These are phyloP conservation scores for Diplocarpon mali DNA, from an alignment of 2,329 filamentous ascomycete genomes.

Conservation along the genomic window DNA sequence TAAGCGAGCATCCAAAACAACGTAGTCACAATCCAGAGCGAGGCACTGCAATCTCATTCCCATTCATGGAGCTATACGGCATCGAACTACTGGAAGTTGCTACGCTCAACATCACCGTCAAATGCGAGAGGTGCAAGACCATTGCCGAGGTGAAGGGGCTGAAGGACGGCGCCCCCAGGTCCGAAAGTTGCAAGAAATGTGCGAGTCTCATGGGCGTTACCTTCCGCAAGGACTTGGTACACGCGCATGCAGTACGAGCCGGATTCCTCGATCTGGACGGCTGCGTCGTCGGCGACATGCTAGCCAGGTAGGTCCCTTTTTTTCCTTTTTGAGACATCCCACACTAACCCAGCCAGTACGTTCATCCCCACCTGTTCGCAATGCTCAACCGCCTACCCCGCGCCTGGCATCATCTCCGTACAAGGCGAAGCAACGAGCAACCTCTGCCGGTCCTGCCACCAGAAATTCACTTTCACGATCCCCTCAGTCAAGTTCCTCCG, in stretches of 20 bases:
- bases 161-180: slow-evolving; percentile 42
- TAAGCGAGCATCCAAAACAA: slow-evolving; percentile 11
- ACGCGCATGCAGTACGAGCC: slow-evolving; percentile 60
- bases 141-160: slow-evolving; percentile 58
- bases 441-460: slow-evolving; percentile 69
- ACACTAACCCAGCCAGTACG: slow-evolving; percentile 36
- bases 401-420: slow-evolving; percentile 57
- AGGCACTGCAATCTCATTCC: slow-evolving; percentile 71
- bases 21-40: slow-evolving; percentile 36
- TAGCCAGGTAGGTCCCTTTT: slow-evolving; percentile 45
- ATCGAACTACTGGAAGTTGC: slow-evolving; percentile 65
- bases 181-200: slow-evolving; percentile 48
- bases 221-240: slow-evolving; percentile 60
- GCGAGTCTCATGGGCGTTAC: slow-evolving; percentile 38
- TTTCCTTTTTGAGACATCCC: background rate
- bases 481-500: slow-evolving; percentile 69
- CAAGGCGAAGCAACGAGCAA: slow-evolving; percentile 63
- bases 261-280: slow-evolving; percentile 70
- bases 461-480: slow-evolving; percentile 68
- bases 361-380: slow-evolving; percentile 69
- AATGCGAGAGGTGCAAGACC: slow-evolving; percentile 71
- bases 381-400: slow-evolving; percentile 58
- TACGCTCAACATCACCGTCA: slow-evolving; percentile 57
- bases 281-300: slow-evolving; percentile 64
- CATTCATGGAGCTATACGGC: slow-evolving; percentile 62